Evolutionary conservation across 2,329 filamentous ascomycete genomes (phyloP).

Genomic region (Colletotrichum cereale): DNA sequence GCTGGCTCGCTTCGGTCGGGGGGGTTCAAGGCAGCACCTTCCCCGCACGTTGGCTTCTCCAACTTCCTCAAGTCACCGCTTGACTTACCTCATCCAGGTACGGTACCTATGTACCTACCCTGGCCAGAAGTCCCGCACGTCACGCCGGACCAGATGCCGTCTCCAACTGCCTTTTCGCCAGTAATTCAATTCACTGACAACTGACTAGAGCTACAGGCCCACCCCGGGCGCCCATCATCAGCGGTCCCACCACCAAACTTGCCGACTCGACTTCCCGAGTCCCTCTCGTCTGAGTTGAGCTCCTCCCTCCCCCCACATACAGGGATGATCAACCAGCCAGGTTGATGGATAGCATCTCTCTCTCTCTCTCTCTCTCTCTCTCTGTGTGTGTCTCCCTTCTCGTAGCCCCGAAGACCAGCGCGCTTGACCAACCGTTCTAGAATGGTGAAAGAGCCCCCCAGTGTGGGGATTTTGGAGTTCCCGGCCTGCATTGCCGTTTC

Average conservation of each 20-base stretch:
- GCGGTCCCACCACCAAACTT: slow-evolving; percentile 29
- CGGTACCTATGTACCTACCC: too few species aligned
- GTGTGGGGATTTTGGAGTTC: slow-evolving; percentile 34
- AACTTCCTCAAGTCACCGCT: too few species aligned
- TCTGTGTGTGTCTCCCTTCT: not conserved
- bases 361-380: not conserved
- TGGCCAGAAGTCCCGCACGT: not conserved
- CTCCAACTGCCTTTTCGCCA: slow-evolving; percentile 12
- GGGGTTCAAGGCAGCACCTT: slow-evolving; percentile 30
- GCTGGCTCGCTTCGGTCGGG: not conserved
- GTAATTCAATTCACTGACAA: not conserved
- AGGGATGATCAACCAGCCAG: slow-evolving; percentile 30
- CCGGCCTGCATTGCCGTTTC: slow-evolving; percentile 33
- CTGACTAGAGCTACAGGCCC: slow-evolving; percentile 14
- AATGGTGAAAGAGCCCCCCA: not conserved
- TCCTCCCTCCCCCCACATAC: slow-evolving; percentile 6
- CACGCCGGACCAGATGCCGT: slow-evolving; percentile 5
- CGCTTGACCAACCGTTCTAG: not conserved
- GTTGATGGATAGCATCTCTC: not conserved
- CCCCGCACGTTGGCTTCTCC: slow-evolving; percentile 38
- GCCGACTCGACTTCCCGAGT: slow-evolving; percentile 40
- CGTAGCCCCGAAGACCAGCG: not conserved
- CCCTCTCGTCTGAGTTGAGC: slow-evolving; percentile 19
- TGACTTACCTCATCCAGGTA: not conserved
- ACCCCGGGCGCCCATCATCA: not conserved